These are phyloP conservation scores for Xylaria polymorpha DNA, from an alignment of 2,329 filamentous ascomycete genomes.

Conservation along the genomic window DNA sequence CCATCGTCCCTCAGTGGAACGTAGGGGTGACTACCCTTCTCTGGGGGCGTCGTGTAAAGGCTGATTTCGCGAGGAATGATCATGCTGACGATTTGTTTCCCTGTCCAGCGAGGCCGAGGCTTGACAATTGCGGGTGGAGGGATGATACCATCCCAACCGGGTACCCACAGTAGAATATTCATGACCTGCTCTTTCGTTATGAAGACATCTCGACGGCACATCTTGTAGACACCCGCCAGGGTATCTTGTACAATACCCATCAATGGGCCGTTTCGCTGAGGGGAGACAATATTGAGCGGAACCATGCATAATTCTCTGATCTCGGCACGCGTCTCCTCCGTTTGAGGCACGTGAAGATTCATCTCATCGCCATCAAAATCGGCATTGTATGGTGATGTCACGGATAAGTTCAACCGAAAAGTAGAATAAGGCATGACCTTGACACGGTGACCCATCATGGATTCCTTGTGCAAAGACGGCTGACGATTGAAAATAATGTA, in stretches of 20 bases:
- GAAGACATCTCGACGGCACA: conserved; percentile 92
- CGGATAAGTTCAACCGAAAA: conserved; percentile 95
- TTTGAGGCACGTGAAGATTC: conserved; percentile 99
- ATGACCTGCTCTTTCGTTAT: conserved; percentile 91
- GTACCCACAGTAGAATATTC: conserved; percentile 98
- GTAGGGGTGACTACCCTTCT: conserved; percentile 46
- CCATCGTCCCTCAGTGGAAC: conserved; percentile 79
- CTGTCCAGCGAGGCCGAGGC: conserved; percentile 93
- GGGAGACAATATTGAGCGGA: conserved; percentile 98
- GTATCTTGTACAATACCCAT: conserved; percentile 99
- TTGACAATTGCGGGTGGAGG: conserved; percentile 94
- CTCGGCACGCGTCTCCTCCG: conserved; percentile 95
- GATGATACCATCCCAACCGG: conserved; percentile 95
- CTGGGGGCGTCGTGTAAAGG: conserved; percentile 72
- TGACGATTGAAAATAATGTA: conserved; percentile 99
- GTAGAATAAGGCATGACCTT: conserved; percentile 99
- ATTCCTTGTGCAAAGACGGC: conserved; percentile 98
- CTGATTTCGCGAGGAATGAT: conserved; percentile 90
- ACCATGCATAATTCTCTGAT: conserved; percentile 96
- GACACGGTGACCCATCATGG: conserved; percentile 99
- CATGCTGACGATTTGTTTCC: conserved; percentile 97
- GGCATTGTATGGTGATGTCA: conserved; percentile 98
- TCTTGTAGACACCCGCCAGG: conserved; percentile 95
- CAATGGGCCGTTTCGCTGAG: conserved; percentile 93
- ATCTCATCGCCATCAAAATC: conserved; percentile 99